phyloP scores from a whole-genome alignment of 2,329 filamentous ascomycete species.

The Apiospora pterosperma region DNA sequence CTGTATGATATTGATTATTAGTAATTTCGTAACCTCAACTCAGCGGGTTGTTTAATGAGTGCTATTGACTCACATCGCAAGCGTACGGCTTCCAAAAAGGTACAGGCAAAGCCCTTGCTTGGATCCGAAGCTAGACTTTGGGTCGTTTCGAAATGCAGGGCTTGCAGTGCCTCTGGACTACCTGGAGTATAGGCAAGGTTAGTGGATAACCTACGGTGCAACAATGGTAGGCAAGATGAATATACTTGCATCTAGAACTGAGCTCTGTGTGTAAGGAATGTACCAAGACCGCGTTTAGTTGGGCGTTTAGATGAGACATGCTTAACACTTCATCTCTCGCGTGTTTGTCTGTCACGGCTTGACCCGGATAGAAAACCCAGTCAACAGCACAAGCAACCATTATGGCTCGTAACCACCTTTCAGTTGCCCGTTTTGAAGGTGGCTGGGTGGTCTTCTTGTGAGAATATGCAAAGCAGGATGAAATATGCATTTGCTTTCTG shows the following conservation, averaged over 20 bases:
- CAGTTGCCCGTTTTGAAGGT: neutral
- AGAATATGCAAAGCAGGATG: neutral
- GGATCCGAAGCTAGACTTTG: neutral
- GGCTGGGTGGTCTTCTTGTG: neutral
- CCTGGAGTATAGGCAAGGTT: neutral
- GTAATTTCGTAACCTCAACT: neutral
- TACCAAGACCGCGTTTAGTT: neutral
- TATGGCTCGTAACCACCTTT: neutral
- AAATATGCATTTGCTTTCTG: neutral
- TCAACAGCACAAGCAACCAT: neutral
- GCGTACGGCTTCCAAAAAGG: neutral
- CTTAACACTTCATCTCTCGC: neutral
- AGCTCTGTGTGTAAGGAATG: neutral
- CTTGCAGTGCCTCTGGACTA: neutral
- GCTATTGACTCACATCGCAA: neutral
- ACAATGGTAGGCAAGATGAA: neutral
- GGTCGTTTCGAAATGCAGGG: neutral
- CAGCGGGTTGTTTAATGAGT: neutral
- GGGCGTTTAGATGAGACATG: neutral
- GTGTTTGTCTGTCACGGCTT: neutral
- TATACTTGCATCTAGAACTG: neutral
- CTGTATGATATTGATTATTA: neutral
- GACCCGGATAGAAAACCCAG: neutral
- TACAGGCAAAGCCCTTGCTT: neutral
- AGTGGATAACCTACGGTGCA: neutral